Percentiles rank a stretch among this genome's conserved stretches.
phyloP scores from a whole-genome alignment of 306 rosid species.

The Ormosia emarginata region DNA sequence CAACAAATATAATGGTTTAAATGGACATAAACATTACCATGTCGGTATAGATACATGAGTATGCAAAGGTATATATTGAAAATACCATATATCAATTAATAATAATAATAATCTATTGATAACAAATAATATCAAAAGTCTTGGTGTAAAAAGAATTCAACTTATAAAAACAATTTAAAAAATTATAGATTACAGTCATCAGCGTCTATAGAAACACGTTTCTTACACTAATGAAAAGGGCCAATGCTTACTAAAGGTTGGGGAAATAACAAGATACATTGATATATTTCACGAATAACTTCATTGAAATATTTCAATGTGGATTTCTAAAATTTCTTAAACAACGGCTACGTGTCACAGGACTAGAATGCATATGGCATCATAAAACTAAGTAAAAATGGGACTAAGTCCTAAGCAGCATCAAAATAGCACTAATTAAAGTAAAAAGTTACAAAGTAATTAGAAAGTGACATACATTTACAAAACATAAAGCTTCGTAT shows the following conservation, averaged over 20 bases:
- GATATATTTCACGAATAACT: neutral
- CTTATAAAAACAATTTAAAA: neutral
- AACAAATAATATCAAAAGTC: neutral
- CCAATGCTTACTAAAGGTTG: neutral
- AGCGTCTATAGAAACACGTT: neutral
- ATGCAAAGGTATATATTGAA: neutral
- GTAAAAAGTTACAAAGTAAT: neutral
- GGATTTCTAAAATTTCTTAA: constrained; percentile 4
- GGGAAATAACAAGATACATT: neutral
- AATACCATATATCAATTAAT: neutral
- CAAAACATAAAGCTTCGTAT: neutral
- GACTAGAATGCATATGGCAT: neutral
- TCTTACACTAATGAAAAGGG: neutral
- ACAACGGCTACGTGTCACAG: neutral
- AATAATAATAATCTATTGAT: neutral
- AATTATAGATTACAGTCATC: neutral
- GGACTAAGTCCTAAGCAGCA: neutral
- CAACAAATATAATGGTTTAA: constrained; percentile 5
- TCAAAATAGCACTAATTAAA: neutral
- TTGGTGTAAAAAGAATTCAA: neutral
- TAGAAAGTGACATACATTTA: neutral
- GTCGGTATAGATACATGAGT: neutral
- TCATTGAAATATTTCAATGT: neutral
- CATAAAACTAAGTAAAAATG: neutral
- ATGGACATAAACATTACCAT: neutral